A percentile compares a stretch with the other conserved stretches of the same genome.
These are phyloP conservation scores for Paramyrothecium sp. DNA, from an alignment of 2,329 filamentous ascomycete genomes.

Conservation along the genomic window DNA sequence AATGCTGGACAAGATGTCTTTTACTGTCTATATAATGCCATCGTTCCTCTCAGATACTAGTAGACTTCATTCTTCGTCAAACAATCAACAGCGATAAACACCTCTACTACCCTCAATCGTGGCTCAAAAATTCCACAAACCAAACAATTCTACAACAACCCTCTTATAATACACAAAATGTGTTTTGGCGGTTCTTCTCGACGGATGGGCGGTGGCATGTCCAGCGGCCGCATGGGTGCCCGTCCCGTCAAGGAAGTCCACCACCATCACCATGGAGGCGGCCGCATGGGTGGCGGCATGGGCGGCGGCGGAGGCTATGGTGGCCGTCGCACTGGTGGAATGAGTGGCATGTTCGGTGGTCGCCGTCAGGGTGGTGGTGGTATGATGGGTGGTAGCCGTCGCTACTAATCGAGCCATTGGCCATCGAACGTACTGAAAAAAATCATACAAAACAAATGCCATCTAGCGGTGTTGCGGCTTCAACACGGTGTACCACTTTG, in stretches of 20 bases:
- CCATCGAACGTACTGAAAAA: background rate
- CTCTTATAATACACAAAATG: background rate
- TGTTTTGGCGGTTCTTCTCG: slow-evolving; percentile 1
- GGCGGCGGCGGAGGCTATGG: background rate
- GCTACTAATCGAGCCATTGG: background rate
- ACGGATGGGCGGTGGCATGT: background rate
- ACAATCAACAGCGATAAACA: background rate
- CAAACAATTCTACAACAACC: background rate
- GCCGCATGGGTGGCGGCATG: background rate
- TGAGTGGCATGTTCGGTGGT: background rate
- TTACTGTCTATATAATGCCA: background rate
- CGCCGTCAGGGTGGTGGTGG: background rate
- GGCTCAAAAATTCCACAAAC: background rate
- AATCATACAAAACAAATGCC: background rate
- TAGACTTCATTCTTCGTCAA: background rate
- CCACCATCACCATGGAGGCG: background rate
- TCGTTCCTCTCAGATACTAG: background rate
- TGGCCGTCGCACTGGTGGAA: background rate
- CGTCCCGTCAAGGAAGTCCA: background rate
- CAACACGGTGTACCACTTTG: background rate
- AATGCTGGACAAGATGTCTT: background rate
- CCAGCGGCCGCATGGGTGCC: background rate
- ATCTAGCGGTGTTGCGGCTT: background rate
- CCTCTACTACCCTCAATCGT: background rate
- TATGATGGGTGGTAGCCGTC: background rate